Percentiles rank a stretch among this genome's conserved stretches.
Conservation (phyloP, 75 land plant genomes). For the Pinus tabuliformis region DNA sequence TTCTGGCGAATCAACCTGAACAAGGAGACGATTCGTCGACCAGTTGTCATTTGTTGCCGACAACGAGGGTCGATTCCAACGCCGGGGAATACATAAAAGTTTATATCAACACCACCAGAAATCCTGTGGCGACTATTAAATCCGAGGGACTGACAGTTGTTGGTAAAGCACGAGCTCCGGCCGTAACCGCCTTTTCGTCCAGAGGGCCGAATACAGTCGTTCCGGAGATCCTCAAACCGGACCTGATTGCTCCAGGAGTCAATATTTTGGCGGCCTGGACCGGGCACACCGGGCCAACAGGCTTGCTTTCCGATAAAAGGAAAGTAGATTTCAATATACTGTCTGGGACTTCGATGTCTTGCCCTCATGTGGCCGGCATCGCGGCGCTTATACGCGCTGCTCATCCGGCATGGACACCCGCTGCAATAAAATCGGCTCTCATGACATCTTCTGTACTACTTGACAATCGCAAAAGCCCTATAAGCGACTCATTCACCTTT, state of each 20-base stretch:
- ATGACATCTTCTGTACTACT: slow-evolving; percentile 19
- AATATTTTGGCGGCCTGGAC: slow-evolving; percentile 49
- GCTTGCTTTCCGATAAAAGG: background rate
- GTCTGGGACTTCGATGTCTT: slow-evolving; percentile 58
- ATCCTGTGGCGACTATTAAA: slow-evolving; percentile 16
- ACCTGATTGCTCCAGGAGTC: slow-evolving; percentile 42
- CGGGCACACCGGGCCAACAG: background rate
- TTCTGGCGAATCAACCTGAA: slow-evolving; percentile 13
- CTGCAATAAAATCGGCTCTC: slow-evolving; percentile 34
- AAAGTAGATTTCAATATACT: slow-evolving; percentile 23
- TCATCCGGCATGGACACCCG: slow-evolving; percentile 28
- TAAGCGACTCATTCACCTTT: background rate
- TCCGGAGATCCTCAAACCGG: slow-evolving; percentile 34
- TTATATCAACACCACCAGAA: slow-evolving; percentile 13
- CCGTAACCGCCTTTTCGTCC: slow-evolving; percentile 31
- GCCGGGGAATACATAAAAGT: slow-evolving; percentile 8
- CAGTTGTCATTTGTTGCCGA: slow-evolving; percentile 28
- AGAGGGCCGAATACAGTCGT: slow-evolving; percentile 28
- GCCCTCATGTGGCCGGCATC: slow-evolving; percentile 30
- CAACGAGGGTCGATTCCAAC: slow-evolving; percentile 5
- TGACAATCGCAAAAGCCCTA: slow-evolving; percentile 8
- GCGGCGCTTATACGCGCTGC: slow-evolving; percentile 20
- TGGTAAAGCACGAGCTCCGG: slow-evolving; percentile 26
- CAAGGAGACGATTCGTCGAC: slow-evolving; percentile 23
- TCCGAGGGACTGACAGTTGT: slow-evolving; percentile 19